These are phyloP conservation scores for Calonectria pseudoreteaudii DNA, from an alignment of 2,329 filamentous ascomycete genomes.

Conservation along the genomic window DNA sequence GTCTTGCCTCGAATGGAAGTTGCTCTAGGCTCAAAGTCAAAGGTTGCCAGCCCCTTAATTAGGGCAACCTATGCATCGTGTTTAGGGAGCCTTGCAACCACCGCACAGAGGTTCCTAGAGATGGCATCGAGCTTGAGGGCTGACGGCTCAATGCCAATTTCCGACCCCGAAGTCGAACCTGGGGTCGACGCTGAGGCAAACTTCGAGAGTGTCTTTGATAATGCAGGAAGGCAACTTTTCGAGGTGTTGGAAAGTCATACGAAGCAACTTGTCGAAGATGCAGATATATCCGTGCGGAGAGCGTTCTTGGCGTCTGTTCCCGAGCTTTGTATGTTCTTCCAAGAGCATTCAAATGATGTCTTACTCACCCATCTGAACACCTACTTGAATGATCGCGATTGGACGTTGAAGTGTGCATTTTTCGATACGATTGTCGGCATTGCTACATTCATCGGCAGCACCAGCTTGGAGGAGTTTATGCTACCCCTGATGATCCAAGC, in stretches of 20 bases:
- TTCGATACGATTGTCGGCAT: slow-evolving; percentile 96
- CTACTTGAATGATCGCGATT: slow-evolving; percentile 95
- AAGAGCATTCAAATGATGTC: slow-evolving; percentile 93
- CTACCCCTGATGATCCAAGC: slow-evolving; percentile 96
- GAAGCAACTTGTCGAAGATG: slow-evolving; percentile 89
- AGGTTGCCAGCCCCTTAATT: slow-evolving; percentile 73
- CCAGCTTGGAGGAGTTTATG: slow-evolving; percentile 93
- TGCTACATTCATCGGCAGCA: slow-evolving; percentile 88
- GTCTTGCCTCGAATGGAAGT: slow-evolving; percentile 73
- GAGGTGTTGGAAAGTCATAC: slow-evolving; percentile 89
- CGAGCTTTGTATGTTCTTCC: slow-evolving; percentile 94
- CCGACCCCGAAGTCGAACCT: slow-evolving; percentile 84
- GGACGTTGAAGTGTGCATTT: slow-evolving; percentile 96
- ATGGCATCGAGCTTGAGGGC: slow-evolving; percentile 89
- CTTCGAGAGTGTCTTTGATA: slow-evolving; percentile 88
- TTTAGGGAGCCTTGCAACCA: slow-evolving; percentile 87
- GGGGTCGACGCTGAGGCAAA: slow-evolving; percentile 74
- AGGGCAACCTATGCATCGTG: slow-evolving; percentile 94
- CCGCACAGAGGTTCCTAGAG: slow-evolving; percentile 86
- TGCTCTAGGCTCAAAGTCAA: slow-evolving; percentile 59
- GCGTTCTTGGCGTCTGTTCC: slow-evolving; percentile 94
- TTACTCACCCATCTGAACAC: slow-evolving; percentile 96
- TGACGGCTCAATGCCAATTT: slow-evolving; percentile 81
- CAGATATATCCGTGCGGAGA: slow-evolving; percentile 85
- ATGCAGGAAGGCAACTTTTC: slow-evolving; percentile 84